Conservation (phyloP, 176 grass and related monocot genomes). For the Calamus simplicifolius region DNA sequence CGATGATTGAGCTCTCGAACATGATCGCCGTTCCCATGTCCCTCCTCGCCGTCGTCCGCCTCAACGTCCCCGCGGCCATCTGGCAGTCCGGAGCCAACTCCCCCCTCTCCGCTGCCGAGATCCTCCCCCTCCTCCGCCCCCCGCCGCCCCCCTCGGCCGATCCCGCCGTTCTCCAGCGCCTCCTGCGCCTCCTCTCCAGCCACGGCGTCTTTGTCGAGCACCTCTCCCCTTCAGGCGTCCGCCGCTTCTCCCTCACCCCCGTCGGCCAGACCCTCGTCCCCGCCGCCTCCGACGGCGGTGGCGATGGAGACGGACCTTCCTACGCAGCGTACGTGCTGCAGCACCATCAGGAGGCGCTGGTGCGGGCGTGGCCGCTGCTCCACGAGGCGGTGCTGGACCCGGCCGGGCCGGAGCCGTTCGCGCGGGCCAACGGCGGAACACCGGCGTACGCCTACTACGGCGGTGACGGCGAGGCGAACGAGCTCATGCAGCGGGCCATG, state of each 20-base stretch:
- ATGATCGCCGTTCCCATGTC: slow-evolving; percentile 83
- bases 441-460: slow-evolving; percentile 74
- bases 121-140: slow-evolving; percentile 14
- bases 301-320: slow-evolving; percentile 15
- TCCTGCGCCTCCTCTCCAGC: slow-evolving; percentile 65
- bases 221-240: not conserved
- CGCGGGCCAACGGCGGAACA: slow-evolving; percentile 53
- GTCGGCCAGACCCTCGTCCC: slow-evolving; percentile 54
- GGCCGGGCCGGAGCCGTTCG: slow-evolving; percentile 61
- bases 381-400: slow-evolving; percentile 74
- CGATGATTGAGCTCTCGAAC: slow-evolving; percentile 78
- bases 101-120: slow-evolving; percentile 36
- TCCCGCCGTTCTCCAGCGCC: slow-evolving; percentile 42
- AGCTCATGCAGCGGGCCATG: slow-evolving; percentile 69
- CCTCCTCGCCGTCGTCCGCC: slow-evolving; percentile 50
- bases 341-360: slow-evolving; percentile 88
- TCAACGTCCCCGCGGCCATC: slow-evolving; percentile 44
- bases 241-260: slow-evolving; percentile 53
- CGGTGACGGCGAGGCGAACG: slow-evolving; percentile 42
- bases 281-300: not conserved
- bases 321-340: slow-evolving; percentile 82
- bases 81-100: slow-evolving; percentile 38
- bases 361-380: slow-evolving; percentile 55
- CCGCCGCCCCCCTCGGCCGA: slow-evolving; percentile 23
- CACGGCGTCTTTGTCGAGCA: slow-evolving; percentile 54